These are phyloP conservation scores for Chiua virens DNA, from an alignment of 768 basidiomycete species.

Conservation along the genomic window DNA sequence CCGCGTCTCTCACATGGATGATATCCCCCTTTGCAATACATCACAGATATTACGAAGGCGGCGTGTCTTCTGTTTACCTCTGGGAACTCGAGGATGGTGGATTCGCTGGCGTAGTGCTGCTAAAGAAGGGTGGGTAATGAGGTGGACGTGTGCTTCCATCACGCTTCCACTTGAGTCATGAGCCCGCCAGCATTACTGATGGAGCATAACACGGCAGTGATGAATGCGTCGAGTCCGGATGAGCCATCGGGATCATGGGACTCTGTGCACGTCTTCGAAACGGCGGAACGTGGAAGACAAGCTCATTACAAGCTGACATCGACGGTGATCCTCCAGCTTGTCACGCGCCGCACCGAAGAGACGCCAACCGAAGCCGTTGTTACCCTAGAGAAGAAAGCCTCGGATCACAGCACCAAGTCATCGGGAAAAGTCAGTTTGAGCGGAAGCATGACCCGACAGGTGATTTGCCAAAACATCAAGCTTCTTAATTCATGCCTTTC, in stretches of 20 bases:
- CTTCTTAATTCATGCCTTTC: conserved; percentile 9
- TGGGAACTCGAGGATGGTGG: conserved; percentile 98
- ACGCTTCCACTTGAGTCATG: conserved; percentile 1
- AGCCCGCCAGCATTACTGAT: background rate
- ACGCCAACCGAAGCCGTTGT: conserved; percentile 9
- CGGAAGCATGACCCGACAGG: conserved; percentile 97
- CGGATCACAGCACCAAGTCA: conserved; percentile 51
- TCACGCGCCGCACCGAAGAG: conserved; percentile 48
- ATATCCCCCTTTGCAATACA: background rate
- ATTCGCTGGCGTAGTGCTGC: conserved; percentile 93
- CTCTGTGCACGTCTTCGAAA: conserved; percentile 97
- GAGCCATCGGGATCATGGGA: conserved; percentile 93
- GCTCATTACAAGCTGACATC: conserved; percentile 98
- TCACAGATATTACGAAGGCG: conserved; percentile 94
- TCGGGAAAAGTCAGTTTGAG: conserved; percentile 82
- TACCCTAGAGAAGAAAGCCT: conserved; percentile 35
- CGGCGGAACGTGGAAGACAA: conserved; percentile 85
- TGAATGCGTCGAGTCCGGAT: conserved; percentile 52
- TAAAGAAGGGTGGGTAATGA: conserved; percentile 80
- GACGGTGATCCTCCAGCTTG: conserved; percentile 92
- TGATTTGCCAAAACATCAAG: conserved; percentile 36
- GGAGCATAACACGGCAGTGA: conserved; percentile 42
- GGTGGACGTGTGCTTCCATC: background rate
- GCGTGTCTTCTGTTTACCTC: conserved; percentile 93
- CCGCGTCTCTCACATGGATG: background rate